Evolutionary conservation across 129 eudicot genomes (phyloP), one percentile per base, ranked within the genome.

Genomic region (Arctium lappa): DNA sequence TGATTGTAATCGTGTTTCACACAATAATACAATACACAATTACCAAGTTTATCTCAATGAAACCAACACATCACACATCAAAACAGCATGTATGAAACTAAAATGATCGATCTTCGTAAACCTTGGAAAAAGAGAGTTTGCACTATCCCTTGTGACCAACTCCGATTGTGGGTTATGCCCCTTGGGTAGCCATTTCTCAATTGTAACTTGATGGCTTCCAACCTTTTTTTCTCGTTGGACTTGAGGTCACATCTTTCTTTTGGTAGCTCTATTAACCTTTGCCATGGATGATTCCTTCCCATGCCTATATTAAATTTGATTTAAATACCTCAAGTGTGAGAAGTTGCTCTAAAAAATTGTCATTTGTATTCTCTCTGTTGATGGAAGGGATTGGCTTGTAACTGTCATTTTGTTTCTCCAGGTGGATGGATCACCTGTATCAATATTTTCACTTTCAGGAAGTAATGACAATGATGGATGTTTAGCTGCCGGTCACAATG

Each of bases 391-490:
- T 75, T 15, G 40, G 60, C 79, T 73, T 32, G 69, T 76, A 39
- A 80, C 8, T 60, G 2, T 76, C 50, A 62, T 44, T 42, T 72
- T 6, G 36, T 48, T 69, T 34, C 76, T 80, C 31, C 88, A 91
- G 96, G 96, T 89, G 48, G 93, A 91, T 44, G 96, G 96, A 71
- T 83, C 96, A 77, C 90, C 96, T 22, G 96, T 91, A 72, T 91
- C 96, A 48, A 84, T 91, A 81, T 91, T 91, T 85, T 88, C 96
- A 84, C 91, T 91, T 73, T 86, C 93, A 46, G 96, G 96, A 77
- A 91, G 88, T 82, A 87, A 76, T 78, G 88, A 88, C 18, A 85
- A 82, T 80, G 93, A 91, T 86, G 93, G 97, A 22, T 90, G 85
- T 88, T 79, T 91, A 86, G 90, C 87, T 82, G 96, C 96, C 68